A percentile compares a stretch with the other conserved stretches of the same genome.
Conservation (phyloP, 164 flowering plant genomes). For the Vitis labrusca region DNA sequence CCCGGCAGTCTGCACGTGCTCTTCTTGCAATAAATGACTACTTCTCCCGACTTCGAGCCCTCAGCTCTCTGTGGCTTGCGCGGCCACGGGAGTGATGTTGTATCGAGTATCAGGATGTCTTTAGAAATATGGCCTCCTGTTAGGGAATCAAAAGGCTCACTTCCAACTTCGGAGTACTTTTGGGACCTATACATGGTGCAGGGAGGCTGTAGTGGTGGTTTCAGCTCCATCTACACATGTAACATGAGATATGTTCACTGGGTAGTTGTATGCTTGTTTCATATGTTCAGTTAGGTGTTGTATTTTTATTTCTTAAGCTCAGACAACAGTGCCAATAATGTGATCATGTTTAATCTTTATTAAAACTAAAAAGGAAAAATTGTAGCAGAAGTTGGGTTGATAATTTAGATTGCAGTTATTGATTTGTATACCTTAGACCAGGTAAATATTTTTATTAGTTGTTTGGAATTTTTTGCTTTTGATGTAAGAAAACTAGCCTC, state of each 20-base stretch:
- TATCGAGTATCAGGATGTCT: no score
- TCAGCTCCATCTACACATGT: background rate
- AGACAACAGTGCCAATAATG: slow-evolving; percentile 17
- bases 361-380: slow-evolving; percentile 6
- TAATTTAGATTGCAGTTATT: slow-evolving; percentile 12
- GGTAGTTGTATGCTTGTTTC: background rate
- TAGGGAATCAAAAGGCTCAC: background rate
- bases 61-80: slow-evolving; percentile 86
- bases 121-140: background rate
- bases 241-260: slow-evolving; percentile 10
- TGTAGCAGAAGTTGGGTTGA: background rate
- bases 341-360: slow-evolving; percentile 11
- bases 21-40: slow-evolving; percentile 72
- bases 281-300: slow-evolving; percentile 6
- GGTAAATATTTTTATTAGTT: background rate
- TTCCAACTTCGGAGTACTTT: background rate
- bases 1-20: slow-evolving; percentile 85
- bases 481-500: no score
- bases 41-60: slow-evolving; percentile 76
- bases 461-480: background rate
- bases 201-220: slow-evolving; percentile 4
- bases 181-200: background rate
- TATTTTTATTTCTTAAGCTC: slow-evolving; percentile 4
- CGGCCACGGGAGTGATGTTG: slow-evolving; percentile 61
- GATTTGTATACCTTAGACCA: slow-evolving; percentile 8